phyloP scores from a whole-genome alignment of 2,329 filamentous ascomycete genomes.

The Cercospora zeina region DNA sequence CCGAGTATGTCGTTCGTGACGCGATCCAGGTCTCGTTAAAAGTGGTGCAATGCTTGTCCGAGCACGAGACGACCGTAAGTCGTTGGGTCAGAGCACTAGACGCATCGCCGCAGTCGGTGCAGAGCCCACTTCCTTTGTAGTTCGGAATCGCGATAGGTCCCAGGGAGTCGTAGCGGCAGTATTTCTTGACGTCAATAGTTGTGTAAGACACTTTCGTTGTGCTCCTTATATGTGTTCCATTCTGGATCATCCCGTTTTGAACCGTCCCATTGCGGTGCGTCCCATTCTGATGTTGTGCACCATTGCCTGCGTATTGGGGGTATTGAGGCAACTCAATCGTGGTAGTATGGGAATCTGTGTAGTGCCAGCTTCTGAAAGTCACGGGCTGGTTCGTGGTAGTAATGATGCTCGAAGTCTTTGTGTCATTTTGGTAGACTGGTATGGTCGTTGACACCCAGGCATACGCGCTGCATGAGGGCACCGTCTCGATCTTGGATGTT shows the following conservation, averaged over 20 bases:
- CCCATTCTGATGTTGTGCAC: too few species aligned
- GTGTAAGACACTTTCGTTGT: background rate
- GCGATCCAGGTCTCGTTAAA: conserved; percentile 12
- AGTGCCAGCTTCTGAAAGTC: background rate
- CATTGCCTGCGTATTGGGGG: background rate
- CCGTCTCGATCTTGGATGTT: too few species aligned
- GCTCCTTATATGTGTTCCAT: too few species aligned
- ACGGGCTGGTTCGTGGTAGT: conserved; percentile 9
- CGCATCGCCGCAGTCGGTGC: conserved; percentile 8
- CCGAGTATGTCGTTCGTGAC: background rate
- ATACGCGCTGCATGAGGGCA: conserved; percentile 5
- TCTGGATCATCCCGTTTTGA: too few species aligned
- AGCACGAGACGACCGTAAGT: conserved; percentile 6
- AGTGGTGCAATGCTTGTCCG: background rate
- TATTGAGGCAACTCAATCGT: background rate
- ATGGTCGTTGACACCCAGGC: conserved; percentile 10
- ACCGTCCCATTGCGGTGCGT: too few species aligned
- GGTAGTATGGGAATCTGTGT: conserved; percentile 6
- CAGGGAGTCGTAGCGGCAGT: conserved; percentile 8
- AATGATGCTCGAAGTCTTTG: background rate
- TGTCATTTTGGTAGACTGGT: background rate
- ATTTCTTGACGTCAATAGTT: conserved; percentile 13
- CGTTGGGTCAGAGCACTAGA: conserved; percentile 5
- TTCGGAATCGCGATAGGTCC: conserved; percentile 2
- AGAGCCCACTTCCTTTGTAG: conserved; percentile 11